Base-by-base conservation (phyloP, 139 green algal genomes). In the Chlamydomonas sphaeroides region DNA sequence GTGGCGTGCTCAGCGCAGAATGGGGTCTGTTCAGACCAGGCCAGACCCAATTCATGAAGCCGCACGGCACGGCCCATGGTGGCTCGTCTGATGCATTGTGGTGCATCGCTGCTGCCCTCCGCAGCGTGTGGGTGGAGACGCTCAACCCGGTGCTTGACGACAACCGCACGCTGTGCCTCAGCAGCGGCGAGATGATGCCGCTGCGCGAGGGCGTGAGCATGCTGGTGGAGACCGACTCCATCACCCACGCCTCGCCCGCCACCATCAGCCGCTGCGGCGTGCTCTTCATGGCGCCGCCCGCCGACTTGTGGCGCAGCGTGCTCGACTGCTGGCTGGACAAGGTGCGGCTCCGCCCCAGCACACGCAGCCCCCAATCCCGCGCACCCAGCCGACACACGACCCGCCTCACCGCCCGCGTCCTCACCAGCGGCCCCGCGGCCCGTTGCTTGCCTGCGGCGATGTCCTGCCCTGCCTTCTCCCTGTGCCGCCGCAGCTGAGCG, bases 141-240 rank as follows among this genome's bases (percentile, higher is more conserved):
- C 89, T 94, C 28, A 94, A 94, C 82, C 92, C 89, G 5, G 91
- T 94, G 81, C 90, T 95, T n/a, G 91, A 95, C 70, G 91, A 95
- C 85, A 93, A 93, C 84, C 89, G 76, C 20, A 93, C 90, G 80
- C 89, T 95, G 38, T 92, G 88, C 74, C 73, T 92, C 28, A 85
- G 65, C 73, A 86, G 68, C 66, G 89, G 89, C 48, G 89, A 93
- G 87, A 91, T 88, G 59, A 89, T 93, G 38, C 84, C 85, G 48
- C 76, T 93, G 49, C 71, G 86, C 8, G 65, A 81, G 0, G 70
- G 71, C 26, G 91, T 94, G 72, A 91, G 84, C 67, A 84, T 95
- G 56, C 89, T 95, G 28, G 39, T 90, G 56, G 85, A 89, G 74
- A 82, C 93, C 26, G 85, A 84, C 53, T 87, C 90, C 78, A 91